These are phyloP conservation scores for Exidia glandulosa DNA, from an alignment of 768 basidiomycete species.

Conservation along the genomic window DNA sequence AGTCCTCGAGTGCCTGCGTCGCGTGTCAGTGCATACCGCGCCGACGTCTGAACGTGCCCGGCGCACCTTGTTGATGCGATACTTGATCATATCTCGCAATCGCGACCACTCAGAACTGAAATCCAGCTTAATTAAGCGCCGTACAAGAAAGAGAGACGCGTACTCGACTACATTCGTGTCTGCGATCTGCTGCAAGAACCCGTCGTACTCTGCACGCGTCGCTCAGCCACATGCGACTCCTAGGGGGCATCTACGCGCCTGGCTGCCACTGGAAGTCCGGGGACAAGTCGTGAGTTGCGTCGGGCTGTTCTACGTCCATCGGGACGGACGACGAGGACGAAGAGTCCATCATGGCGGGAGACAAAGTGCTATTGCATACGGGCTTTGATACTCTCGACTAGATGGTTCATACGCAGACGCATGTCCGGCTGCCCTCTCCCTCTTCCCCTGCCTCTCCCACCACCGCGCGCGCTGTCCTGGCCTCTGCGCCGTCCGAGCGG, in stretches of 20 bases:
- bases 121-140: conserved; percentile 5
- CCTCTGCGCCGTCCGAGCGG: conserved; percentile 22
- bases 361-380: background rate
- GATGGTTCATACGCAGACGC: conserved; percentile 76
- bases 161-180: conserved; percentile 55
- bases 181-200: conserved; percentile 48
- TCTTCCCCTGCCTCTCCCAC: conserved; percentile 1
- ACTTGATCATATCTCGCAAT: conserved; percentile 61
- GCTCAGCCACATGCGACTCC: background rate
- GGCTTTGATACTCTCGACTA: conserved; percentile 74
- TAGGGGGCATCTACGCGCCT: conserved; percentile 24
- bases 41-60: conserved; percentile 13
- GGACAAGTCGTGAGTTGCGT: background rate
- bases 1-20: conserved; percentile 14
- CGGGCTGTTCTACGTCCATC: background rate
- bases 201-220: conserved; percentile 40
- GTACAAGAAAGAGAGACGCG: conserved; percentile 14
- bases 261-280: conserved; percentile 36
- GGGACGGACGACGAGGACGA: background rate
- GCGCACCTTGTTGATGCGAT: conserved; percentile 54
- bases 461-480: background rate
- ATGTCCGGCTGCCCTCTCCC: conserved; percentile 52
- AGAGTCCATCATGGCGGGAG: too few species aligned
- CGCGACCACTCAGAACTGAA: conserved; percentile 57
- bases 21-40: conserved; percentile 33